Evolutionary conservation across 257 asterid genomes (phyloP), one percentile per base, ranked within the genome.

Genomic region (Ballota nigra): DNA sequence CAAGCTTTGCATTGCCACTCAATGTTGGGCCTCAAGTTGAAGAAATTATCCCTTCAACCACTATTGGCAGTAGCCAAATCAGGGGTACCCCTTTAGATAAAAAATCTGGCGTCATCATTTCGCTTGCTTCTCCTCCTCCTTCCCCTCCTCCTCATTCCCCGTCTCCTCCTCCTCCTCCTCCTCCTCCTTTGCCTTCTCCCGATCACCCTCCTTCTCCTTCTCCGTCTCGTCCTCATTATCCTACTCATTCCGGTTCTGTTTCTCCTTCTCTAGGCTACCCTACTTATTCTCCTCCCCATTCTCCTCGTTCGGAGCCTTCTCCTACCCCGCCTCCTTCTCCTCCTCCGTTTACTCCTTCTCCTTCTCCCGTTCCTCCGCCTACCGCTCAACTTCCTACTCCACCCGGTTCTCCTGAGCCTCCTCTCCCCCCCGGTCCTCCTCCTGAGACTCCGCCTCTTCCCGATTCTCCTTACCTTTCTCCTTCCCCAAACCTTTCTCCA

Each of bases 61-160:
- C 26, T 47, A 51, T 60, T 34, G 77, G 79, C 63, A 58, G 70
- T 38, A 45, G 59, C 56, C 56, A 38, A 38, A 38, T 8, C 15
- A 43, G 7, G 52, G 52, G 52, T 22, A 8, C 6, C 16, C 34
- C 60, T 53, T 53, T 53, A 53, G 31, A 19, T 53, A 18, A 9
- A 53, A 53, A 4, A 2, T 8, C 6, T 3, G 60, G 5, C 5
- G 6, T 23, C 60, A 19, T 53, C 60, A 0, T 8, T 53, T 18
- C 60, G n/a, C 60, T 53, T 53, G 34, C 34, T 10, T 56, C 18
- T 56, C 34, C 63, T 34, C 62, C 80, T 19, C 49, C 71, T 28
- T 18, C 70, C 1, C 53, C 53, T 15, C 53, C 53, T 15, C 53
- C 53, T n/a, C 20, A 0, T 2, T 3, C n/a, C 4, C 49, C 16